Conservation (phyloP, 2,329 filamentous ascomycete species). For the Paecilomyces formosus region DNA sequence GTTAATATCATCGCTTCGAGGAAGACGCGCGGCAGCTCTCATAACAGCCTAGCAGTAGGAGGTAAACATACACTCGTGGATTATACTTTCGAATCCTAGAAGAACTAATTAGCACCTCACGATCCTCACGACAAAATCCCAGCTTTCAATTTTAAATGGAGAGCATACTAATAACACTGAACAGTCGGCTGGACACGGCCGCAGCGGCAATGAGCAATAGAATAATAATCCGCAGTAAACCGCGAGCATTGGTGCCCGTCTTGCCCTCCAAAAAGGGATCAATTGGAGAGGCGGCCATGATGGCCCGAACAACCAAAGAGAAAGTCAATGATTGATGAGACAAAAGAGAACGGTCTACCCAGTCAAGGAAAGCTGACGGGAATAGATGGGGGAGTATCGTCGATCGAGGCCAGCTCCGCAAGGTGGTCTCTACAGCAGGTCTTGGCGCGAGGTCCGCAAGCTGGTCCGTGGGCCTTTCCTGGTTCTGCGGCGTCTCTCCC, state of each 20-base stretch:
- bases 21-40: background rate
- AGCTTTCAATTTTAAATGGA: conserved; percentile 3
- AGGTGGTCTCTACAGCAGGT: conserved; percentile 35
- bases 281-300: conserved; percentile 40
- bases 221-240: conserved; percentile 82
- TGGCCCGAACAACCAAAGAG: conserved; percentile 27
- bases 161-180: conserved; percentile 90
- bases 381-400: conserved; percentile 11
- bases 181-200: conserved; percentile 85
- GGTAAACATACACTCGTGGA: conserved; percentile 84
- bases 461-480: conserved; percentile 1
- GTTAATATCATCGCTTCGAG: conserved; percentile 14
- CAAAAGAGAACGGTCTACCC: conserved; percentile 17
- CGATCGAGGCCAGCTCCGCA: conserved; percentile 24
- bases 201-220: conserved; percentile 84
- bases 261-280: conserved; percentile 66
- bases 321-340: conserved; percentile 19
- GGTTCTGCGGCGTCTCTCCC: conserved; percentile 13
- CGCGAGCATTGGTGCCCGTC: conserved; percentile 72
- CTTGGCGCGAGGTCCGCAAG: conserved; percentile 24
- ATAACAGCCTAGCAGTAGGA: conserved; percentile 3
- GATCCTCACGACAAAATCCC: conserved; percentile 22
- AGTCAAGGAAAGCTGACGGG: conserved; percentile 8
- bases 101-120: conserved; percentile 6
- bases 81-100: conserved; percentile 93